Base-by-base conservation (phyloP, 495 filamentous ascomycete species). In the Elaphomyces granulatus region DNA sequence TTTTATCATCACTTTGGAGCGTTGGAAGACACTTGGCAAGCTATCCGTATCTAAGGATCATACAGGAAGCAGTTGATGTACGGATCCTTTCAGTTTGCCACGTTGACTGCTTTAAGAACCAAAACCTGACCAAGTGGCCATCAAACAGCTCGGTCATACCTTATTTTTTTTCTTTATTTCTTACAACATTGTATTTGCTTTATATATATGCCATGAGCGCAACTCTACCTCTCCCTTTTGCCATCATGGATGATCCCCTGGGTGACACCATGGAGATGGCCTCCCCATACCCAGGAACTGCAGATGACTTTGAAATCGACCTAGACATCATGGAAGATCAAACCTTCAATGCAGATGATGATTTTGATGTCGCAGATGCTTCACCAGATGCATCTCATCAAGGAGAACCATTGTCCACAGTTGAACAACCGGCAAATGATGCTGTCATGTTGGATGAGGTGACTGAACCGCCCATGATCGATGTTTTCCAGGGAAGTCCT, bases 261-360 rank as follows among this genome's bases (percentile, higher is more conserved):
- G 62, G 67, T 34, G 63, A 68, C 37, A 60, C 55, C 35, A 78
- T 79, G 73, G 72, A 71, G 42, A 65, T 72, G 55, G 67, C 60
- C 14, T 66, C 66, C 32, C 64, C 64, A 19, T 65, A 65, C 30
- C 52, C 58, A 12, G 64, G 58, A 2, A 58, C 61, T 31, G 71
- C 65, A 32, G 78, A 83, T 50, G 77, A 82, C 45, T 79, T 82
- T 39, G 81, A 85, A 41, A 80, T 85, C 46, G 80, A 85, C 45
- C 64, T 85, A 45, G 80, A 87, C 51, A 60, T 80, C 14, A 70
- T 72, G 51, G 62, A 69, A 39, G 71, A 67, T 32, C 61, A 71
- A 20, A 52, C 47, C 28, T 59, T 59, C 10, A 61, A 64, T 37
- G 57, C 61, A 31, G 76, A 82, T 43, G 73, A 74, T 44, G 78